phyloP scores from a whole-genome alignment of 345 rosid genomes.

The Cardamine chenopodiifolia region DNA sequence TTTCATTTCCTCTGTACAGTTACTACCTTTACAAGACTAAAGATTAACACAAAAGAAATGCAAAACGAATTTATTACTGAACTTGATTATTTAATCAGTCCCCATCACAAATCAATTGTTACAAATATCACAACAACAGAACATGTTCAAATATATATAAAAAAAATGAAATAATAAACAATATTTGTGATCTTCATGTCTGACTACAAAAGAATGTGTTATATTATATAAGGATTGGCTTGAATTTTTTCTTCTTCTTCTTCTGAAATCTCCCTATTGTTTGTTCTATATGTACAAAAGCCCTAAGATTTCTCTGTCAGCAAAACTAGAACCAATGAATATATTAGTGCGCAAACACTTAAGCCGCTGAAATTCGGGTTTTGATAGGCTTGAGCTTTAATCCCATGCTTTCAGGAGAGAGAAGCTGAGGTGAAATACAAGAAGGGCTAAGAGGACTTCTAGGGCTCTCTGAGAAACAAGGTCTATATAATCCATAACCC shows the following conservation, averaged over 20 bases:
- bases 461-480: conserved; percentile 70
- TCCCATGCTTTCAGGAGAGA: conserved; percentile 99
- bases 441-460: conserved; percentile 88
- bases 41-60: background rate
- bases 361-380: conserved; percentile 55
- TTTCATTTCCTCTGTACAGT: background rate
- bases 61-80: background rate
- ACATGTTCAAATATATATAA: conserved; percentile 10
- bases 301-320: conserved; percentile 38
- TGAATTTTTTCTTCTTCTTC: background rate
- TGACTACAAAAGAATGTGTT: conserved; percentile 66
- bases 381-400: conserved; percentile 96
- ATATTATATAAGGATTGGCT: conserved; percentile 22
- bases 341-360: conserved; percentile 7
- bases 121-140: conserved; percentile 27
- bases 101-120: conserved; percentile 25
- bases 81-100: conserved; percentile 9
- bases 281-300: conserved; percentile 45
- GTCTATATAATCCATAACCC: conserved; percentile 87
- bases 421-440: conserved; percentile 93
- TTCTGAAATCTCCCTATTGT: conserved; percentile 36
- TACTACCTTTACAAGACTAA: background rate
- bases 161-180: conserved; percentile 43
- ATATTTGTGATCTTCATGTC: conserved; percentile 33
- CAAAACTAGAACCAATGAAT: conserved; percentile 27